A percentile compares a stretch with the other conserved stretches of the same genome.
phyloP scores from a whole-genome alignment of 768 basidiomycete species.

The Auricularia heimuer region DNA sequence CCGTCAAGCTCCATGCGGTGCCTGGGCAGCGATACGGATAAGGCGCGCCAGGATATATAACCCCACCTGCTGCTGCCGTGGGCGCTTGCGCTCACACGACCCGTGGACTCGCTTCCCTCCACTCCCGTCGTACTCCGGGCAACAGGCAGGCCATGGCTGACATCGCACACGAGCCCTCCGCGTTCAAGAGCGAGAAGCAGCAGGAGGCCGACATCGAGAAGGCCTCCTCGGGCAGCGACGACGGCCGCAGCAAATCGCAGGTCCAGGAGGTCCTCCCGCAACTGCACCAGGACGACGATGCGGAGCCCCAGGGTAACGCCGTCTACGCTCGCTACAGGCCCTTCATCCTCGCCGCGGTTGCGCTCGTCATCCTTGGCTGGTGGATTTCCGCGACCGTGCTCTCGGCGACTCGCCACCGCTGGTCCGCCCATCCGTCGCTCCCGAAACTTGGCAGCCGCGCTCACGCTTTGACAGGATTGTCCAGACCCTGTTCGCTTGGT shows the following conservation, averaged over 20 bases:
- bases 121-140: not conserved
- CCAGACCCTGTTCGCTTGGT: conserved; percentile 76
- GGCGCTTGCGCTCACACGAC: not conserved
- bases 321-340: conserved; percentile 16
- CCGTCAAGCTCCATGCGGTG: not conserved
- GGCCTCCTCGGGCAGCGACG: conserved; percentile 8
- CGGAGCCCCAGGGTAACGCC: conserved; percentile 3
- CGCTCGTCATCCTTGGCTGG: conserved; percentile 66
- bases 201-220: conserved; percentile 17
- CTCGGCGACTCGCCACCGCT: conserved; percentile 61
- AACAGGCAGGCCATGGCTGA: conserved; percentile 2
- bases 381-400: conserved; percentile 74
- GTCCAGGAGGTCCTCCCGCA: conserved; percentile 6
- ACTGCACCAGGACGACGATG: conserved; percentile 8
- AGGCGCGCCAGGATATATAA: not conserved
- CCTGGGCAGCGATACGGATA: not conserved
- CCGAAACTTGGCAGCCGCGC: conserved; percentile 5
- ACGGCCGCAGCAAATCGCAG: conserved; percentile 12
- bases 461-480: conserved; percentile 45
- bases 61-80: not conserved
- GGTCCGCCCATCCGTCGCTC: conserved; percentile 32
- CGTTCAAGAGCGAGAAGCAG: conserved; percentile 1
- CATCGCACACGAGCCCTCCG: not conserved
- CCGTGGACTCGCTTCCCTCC: not conserved
- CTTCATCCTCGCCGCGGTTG: conserved; percentile 39